A percentile compares a stretch with the other conserved stretches of the same genome.
These are phyloP conservation scores for Cercospora nicotianae DNA, from an alignment of 2,329 filamentous ascomycete species.

Conservation along the genomic window DNA sequence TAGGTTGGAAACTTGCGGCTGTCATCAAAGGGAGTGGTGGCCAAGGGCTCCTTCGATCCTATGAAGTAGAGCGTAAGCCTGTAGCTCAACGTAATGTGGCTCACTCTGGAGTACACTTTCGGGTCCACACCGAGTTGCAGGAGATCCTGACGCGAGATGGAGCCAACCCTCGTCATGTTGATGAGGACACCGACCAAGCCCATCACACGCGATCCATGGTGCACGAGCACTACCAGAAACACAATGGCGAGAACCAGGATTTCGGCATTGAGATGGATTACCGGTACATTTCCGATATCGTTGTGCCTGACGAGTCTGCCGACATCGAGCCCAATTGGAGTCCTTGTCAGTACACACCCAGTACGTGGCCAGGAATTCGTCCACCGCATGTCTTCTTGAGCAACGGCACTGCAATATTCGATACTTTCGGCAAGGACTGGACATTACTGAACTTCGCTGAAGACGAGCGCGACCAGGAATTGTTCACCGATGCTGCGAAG, in stretches of 20 bases:
- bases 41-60: background rate
- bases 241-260: background rate
- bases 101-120: background rate
- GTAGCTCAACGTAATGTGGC: slow-evolving; percentile 23
- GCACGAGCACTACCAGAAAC: background rate
- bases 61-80: slow-evolving; percentile 18
- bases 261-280: background rate
- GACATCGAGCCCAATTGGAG: background rate
- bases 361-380: background rate
- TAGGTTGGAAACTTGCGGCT: slow-evolving; percentile 25
- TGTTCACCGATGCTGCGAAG: background rate
- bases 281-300: background rate
- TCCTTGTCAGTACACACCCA: background rate
- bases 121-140: background rate
- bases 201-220: background rate
- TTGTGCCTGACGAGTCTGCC: background rate
- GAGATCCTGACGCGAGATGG: background rate
- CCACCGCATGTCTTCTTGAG: background rate
- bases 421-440: background rate
- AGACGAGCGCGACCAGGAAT: background rate
- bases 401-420: background rate
- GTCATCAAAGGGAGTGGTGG: slow-evolving; percentile 26
- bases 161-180: background rate
- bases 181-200: background rate
- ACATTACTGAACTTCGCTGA: background rate